Evolutionary conservation across 202 grass and related monocot species (phyloP).

Genomic region (Zizania palustris): DNA sequence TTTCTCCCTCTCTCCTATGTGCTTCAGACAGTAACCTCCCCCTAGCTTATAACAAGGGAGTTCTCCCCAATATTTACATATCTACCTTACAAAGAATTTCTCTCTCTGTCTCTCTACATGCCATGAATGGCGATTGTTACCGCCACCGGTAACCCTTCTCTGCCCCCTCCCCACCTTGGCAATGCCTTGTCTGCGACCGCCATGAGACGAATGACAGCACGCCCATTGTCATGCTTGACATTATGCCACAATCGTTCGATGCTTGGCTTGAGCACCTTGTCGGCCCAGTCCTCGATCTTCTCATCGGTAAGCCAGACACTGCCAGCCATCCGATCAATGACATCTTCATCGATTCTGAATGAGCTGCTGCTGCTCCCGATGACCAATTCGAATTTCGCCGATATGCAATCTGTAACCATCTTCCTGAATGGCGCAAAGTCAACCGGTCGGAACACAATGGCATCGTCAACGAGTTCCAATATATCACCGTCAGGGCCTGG

Average conservation of each 20-base stretch:
- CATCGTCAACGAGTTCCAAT: constrained; percentile 64
- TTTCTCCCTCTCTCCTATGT: constrained; percentile 48
- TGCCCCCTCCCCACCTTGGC: constrained; percentile 37
- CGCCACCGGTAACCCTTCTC: constrained; percentile 52
- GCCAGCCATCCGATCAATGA: constrained; percentile 62
- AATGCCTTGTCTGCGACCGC: constrained; percentile 26
- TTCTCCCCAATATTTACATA: constrained; percentile 75
- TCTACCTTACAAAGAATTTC: constrained; percentile 80
- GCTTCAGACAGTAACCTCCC: constrained; percentile 50
- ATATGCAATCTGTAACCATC: constrained; percentile 66
- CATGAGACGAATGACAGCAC: constrained; percentile 54
- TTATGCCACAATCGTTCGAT: constrained; percentile 71
- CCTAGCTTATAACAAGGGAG: constrained; percentile 39
- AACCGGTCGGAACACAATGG: constrained; percentile 81
- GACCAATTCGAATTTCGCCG: constrained; percentile 57
- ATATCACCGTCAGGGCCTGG: constrained; percentile 52
- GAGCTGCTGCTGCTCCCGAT: constrained; percentile 50
- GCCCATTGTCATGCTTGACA: constrained; percentile 37
- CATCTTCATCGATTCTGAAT: constrained; percentile 78
- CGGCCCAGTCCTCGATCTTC: constrained; percentile 70
- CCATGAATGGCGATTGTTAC: constrained; percentile 68
- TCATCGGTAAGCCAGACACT: constrained; percentile 64
- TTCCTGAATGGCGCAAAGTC: constrained; percentile 72
- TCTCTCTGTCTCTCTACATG: constrained; percentile 55
- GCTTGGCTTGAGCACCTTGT: constrained; percentile 63